A percentile compares a stretch with the other conserved stretches of the same genome.
These are phyloP conservation scores for Platanus orientalis DNA, from an alignment of 164 flowering plant genomes.

Conservation along the genomic window DNA sequence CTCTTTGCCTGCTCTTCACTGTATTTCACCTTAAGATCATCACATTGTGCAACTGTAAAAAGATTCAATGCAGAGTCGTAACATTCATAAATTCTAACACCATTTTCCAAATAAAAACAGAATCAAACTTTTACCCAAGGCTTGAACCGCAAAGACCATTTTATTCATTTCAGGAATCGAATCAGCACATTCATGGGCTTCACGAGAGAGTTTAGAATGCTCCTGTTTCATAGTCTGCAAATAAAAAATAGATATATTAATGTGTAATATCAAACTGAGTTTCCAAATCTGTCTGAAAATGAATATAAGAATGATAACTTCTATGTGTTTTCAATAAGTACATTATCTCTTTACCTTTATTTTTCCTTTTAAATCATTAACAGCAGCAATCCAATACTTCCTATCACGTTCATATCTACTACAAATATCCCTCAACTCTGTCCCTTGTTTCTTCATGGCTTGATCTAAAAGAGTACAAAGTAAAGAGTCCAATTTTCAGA, in stretches of 20 bases:
- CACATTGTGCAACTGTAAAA: slow-evolving; percentile 69
- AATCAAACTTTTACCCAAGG: slow-evolving; percentile 51
- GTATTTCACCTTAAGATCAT: slow-evolving; percentile 80
- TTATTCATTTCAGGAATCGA: slow-evolving; percentile 74
- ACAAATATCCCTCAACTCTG: slow-evolving; percentile 41
- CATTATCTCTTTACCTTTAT: slow-evolving; percentile 44
- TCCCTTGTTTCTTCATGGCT: slow-evolving; percentile 55
- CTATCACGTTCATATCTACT: slow-evolving; percentile 55
- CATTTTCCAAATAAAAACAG: background rate
- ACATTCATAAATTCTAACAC: slow-evolving; percentile 2
- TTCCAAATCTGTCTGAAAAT: background rate
- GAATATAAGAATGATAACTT: too few species aligned
- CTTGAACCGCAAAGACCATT: slow-evolving; percentile 71
- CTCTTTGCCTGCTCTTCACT: slow-evolving; percentile 67
- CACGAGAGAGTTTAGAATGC: slow-evolving; percentile 53
- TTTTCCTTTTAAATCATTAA: slow-evolving; percentile 45
- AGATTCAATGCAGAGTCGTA: slow-evolving; percentile 7
- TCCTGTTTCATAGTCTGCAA: slow-evolving; percentile 58
- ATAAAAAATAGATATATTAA: background rate
- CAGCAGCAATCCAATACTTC: slow-evolving; percentile 45
- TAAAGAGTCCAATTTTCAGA: background rate
- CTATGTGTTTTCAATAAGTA: background rate
- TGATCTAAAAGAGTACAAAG: slow-evolving; percentile 34
- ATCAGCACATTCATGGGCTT: slow-evolving; percentile 79
- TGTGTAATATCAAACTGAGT: background rate